Evolutionary conservation across 495 filamentous ascomycete genomes (phyloP).

Genomic region (Xylona heveae): DNA sequence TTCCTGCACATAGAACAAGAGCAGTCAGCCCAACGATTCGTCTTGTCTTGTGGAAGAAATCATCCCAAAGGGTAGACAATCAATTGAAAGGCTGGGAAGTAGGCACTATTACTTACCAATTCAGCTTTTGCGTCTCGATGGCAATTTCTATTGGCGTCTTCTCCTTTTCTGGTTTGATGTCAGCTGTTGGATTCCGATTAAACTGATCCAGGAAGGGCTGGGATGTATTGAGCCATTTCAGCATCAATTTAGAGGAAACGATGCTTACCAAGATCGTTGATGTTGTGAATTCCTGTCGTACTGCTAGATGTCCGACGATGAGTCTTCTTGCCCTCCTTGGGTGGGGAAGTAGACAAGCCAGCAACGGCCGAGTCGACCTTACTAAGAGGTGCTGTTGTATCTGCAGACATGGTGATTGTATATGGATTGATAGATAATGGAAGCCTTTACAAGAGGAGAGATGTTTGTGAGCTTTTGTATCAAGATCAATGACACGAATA

Average conservation of each 20-base stretch:
- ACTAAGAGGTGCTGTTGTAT: conserved; percentile 29
- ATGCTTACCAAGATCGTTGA: conserved; percentile 62
- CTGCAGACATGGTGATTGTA: conserved; percentile 36
- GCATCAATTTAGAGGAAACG: conserved; percentile 1
- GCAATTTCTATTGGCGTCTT: conserved; percentile 56
- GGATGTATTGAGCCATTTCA: too few relatives aligned
- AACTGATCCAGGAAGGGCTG: neutral
- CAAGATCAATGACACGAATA: too few relatives aligned
- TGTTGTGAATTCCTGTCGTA: conserved; percentile 49
- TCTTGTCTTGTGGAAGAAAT: too few relatives aligned
- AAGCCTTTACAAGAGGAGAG: too few relatives aligned
- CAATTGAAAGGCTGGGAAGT: conserved; percentile 7
- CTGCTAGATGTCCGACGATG: conserved; percentile 48
- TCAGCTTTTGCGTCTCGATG: conserved; percentile 71
- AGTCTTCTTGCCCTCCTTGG: conserved; percentile 30
- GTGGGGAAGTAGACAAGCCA: conserved; percentile 45
- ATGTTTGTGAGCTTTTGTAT: too few relatives aligned
- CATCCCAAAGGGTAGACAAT: neutral
- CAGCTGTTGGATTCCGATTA: conserved; percentile 8
- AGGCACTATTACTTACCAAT: conserved; percentile 43
- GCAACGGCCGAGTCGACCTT: conserved; percentile 79
- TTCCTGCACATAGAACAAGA: conserved; percentile 59
- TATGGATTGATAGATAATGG: too few relatives aligned
- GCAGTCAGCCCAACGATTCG: too few relatives aligned
- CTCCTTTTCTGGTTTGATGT: conserved; percentile 38